These are phyloP conservation scores for Saksenaea vasiformis DNA, from an alignment of 371 early-diverging fungal genomes.

Conservation along the genomic window DNA sequence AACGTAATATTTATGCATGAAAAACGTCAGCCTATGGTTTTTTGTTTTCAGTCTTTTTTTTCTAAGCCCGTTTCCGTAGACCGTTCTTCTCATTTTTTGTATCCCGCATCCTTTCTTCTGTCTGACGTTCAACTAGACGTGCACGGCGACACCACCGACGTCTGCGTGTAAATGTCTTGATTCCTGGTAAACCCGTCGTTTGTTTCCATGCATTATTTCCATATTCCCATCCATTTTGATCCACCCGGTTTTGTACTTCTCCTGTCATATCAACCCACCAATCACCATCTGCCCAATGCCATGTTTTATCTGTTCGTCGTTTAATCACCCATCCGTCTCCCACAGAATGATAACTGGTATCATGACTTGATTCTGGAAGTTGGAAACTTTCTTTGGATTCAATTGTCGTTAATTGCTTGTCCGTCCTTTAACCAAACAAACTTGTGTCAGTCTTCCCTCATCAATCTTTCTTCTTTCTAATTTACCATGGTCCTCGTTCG, in stretches of 20 bases:
- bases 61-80: conserved; percentile 3
- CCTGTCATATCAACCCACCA: conserved; percentile 59
- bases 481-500: conserved; percentile 39
- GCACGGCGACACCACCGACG: conserved; percentile 50
- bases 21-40: not conserved
- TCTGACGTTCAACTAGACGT: conserved; percentile 35
- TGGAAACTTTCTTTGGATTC: conserved; percentile 36
- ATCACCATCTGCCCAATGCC: conserved; percentile 49
- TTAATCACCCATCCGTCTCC: conserved; percentile 13
- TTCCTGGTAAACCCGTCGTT: conserved; percentile 32
- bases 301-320: conserved; percentile 29
- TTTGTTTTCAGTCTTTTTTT: not conserved
- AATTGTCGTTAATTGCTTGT: conserved; percentile 35
- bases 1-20: conserved; percentile 1
- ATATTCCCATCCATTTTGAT: conserved; percentile 52
- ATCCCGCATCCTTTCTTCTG: not conserved
- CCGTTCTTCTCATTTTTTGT: conserved; percentile 6
- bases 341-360: conserved; percentile 1
- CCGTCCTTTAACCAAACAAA: conserved; percentile 31
- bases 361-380: conserved; percentile 29
- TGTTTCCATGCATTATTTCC: conserved; percentile 53
- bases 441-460: not conserved
- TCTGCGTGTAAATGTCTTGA: conserved; percentile 48
- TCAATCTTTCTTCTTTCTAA: not conserved
- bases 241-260: conserved; percentile 35